Conservation (phyloP, 495 filamentous ascomycete species). For the Trypethelium eluteriae region DNA sequence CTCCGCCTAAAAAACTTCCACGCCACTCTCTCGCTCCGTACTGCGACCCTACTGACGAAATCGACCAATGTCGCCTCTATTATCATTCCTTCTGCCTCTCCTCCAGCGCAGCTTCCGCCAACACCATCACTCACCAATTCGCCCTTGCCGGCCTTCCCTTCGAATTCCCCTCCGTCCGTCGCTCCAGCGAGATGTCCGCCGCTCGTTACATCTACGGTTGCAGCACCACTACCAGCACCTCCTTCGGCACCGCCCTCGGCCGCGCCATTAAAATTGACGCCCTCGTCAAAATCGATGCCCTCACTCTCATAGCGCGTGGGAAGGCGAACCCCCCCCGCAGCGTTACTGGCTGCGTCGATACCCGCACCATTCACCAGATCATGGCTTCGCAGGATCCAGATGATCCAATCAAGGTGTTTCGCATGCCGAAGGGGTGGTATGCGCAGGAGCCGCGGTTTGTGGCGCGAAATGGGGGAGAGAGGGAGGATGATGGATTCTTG, state of each 20-base stretch:
- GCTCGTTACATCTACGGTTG: constrained; percentile 53
- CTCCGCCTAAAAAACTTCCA: constrained; percentile 13
- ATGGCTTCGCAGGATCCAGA: constrained; percentile 36
- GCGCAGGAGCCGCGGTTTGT: constrained; percentile 61
- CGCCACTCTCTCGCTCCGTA: not conserved
- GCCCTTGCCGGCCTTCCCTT: constrained; percentile 54
- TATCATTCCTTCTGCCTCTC: constrained; percentile 51
- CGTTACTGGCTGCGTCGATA: constrained; percentile 51
- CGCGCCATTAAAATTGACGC: constrained; percentile 54
- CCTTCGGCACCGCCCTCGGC: constrained; percentile 46
- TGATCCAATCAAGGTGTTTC: constrained; percentile 53
- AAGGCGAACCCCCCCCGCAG: constrained; percentile 36
- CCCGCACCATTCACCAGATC: constrained; percentile 41
- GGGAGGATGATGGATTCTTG: constrained; percentile 54
- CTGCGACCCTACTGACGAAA: constrained; percentile 29
- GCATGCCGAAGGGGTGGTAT: constrained; percentile 49
- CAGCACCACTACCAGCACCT: constrained; percentile 38
- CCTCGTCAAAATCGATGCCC: constrained; percentile 50
- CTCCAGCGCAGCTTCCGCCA: not conserved
- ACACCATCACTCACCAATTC: constrained; percentile 50
- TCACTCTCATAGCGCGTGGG: constrained; percentile 42
- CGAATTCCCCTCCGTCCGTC: constrained; percentile 52
- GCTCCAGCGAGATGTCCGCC: constrained; percentile 45
- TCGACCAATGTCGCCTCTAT: constrained; percentile 58
- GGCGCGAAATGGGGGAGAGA: constrained; percentile 34